Base-by-base conservation (phyloP, 805 yeast genomes). In the Cyberlindnera veronae region DNA sequence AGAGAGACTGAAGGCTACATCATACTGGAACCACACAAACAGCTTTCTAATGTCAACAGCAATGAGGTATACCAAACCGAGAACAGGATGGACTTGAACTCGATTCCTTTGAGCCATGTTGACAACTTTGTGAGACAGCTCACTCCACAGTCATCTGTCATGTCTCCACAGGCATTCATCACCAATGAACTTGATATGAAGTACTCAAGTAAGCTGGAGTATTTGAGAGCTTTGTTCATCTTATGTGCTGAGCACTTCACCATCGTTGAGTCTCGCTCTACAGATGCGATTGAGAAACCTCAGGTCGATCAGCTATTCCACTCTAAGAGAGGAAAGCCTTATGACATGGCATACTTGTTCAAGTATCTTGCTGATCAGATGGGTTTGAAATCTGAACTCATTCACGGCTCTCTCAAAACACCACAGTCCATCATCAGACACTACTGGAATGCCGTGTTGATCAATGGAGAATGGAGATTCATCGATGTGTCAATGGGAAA, bases 371-470 rank as follows among this genome's bases (percentile, higher is more conserved):
- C 91, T 34, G 79, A 74, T 39, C 70, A 81, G 0, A 66, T 90
- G 36, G 80, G 82, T 10, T 71, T 93, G 28, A 79, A 82, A 7
- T 77, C 88, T 48, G 93, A 85, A 45, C 71, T 88, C 2, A 79
- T 93, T 2, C 66, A 79, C 19, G 99, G 99, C 4, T 85, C 84
- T 54, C 72, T 90, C 64, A 87, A 90, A 57, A 76, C 80, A 19
- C 95, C 96, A 8, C 79, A 79, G 46, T 80, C 77, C 32, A 69
- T 71, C 33, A 70, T 80, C 27, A 87, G 89, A 54, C 99, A 93
- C 62, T 78, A 85, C 40, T 93, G 99, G 99, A 72, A 88, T 40
- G 79, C 95, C 1, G 79, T 89, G 1, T 60, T 83, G 26, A 62
- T 89, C 13, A 82, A 86, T 44, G 80, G 81, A 29, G 84, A 84